Percentiles rank a stretch among this genome's conserved stretches.
Conservation (phyloP, 441 rosid genomes). For the Erodium texanum region DNA sequence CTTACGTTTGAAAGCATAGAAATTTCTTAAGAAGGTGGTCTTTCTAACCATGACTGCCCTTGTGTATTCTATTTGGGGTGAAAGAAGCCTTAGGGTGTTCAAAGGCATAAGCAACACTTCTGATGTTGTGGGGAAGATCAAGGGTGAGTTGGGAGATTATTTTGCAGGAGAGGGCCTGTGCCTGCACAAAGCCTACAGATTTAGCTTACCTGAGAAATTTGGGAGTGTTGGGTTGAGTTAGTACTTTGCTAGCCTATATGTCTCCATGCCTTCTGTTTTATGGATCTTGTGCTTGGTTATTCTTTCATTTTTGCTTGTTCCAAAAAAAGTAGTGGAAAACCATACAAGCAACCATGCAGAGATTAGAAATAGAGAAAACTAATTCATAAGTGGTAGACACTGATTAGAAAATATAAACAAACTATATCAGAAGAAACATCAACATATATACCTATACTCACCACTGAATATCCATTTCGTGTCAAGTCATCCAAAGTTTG, state of each 20-base stretch:
- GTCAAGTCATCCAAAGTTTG: conserved; percentile 98
- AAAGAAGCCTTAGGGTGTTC: too few relatives aligned
- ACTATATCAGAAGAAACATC: conserved; percentile 1
- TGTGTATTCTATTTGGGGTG: too few relatives aligned
- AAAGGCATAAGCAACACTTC: too few relatives aligned
- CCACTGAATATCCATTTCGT: conserved; percentile 86
- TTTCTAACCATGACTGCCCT: not conserved
- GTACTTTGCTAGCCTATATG: too few relatives aligned
- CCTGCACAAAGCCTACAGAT: too few relatives aligned
- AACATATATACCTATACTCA: conserved; percentile 28
- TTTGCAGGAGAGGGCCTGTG: too few relatives aligned
- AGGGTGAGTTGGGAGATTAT: too few relatives aligned
- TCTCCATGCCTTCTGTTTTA: too few relatives aligned
- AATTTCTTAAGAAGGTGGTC: too few relatives aligned
- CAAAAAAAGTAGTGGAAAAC: not conserved
- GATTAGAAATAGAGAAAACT: not conserved
- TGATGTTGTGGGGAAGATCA: too few relatives aligned
- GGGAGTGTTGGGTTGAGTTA: too few relatives aligned
- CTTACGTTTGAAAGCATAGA: not conserved
- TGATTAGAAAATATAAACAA: not conserved
- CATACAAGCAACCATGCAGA: not conserved
- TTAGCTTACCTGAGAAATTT: too few relatives aligned
- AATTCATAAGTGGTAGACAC: not conserved
- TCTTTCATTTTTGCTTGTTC: not conserved
- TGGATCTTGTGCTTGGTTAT: not conserved